Conservation (phyloP, 768 basidiomycete genomes). For the Naganishia friedmannii region DNA sequence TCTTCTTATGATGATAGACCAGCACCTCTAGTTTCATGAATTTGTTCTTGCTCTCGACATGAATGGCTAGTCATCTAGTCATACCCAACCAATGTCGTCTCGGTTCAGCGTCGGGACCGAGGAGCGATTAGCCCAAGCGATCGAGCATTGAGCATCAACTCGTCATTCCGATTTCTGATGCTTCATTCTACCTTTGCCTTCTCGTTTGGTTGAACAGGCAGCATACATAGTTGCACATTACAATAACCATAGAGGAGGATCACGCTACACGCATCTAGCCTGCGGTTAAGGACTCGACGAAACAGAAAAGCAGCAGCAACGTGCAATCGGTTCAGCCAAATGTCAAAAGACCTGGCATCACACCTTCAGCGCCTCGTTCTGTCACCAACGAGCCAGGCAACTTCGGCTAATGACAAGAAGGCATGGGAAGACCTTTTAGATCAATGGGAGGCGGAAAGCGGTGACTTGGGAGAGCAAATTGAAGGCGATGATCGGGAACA, state of each 20-base stretch:
- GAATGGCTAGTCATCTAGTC: too few species aligned
- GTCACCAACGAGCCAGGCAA: neutral
- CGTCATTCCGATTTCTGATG: conserved; percentile 13
- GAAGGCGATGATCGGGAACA: conserved; percentile 1
- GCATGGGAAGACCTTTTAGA: conserved; percentile 24
- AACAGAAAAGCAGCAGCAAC: neutral
- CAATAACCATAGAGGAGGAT: neutral
- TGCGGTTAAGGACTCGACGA: neutral
- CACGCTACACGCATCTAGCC: neutral
- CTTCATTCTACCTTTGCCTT: neutral
- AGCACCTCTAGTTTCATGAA: neutral
- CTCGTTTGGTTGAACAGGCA: neutral
- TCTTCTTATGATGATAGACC: neutral
- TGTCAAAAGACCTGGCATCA: conserved; percentile 16
- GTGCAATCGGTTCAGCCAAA: neutral
- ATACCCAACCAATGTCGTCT: too few species aligned
- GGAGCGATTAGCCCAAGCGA: neutral
- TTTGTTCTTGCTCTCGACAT: too few species aligned
- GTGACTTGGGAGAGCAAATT: neutral
- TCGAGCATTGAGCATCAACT: conserved; percentile 3
- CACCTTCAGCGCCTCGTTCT: conserved; percentile 9
- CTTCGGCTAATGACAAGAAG: neutral
- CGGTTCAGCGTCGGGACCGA: too few species aligned
- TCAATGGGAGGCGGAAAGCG: conserved; percentile 6
- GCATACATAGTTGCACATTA: neutral